Evolutionary conservation across 805 yeast species (phyloP).

Genomic region (Lachancea meyersii): DNA sequence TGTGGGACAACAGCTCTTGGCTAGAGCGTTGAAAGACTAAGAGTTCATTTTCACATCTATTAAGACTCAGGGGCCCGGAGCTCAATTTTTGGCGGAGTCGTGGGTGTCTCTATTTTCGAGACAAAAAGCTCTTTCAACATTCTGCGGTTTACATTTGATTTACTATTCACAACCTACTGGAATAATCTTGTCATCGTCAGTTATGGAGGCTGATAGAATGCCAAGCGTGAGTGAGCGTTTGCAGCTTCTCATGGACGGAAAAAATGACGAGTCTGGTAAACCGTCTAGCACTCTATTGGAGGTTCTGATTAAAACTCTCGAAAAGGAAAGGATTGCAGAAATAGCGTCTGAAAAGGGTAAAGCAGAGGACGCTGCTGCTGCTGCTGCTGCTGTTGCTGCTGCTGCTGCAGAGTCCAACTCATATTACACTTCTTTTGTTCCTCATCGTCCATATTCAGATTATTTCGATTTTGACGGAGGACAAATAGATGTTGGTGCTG

Average conservation of each 20-base stretch:
- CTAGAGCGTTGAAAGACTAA: neutral
- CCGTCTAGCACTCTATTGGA: conserved; percentile 5
- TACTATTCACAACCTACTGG: neutral
- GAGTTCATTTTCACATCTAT: no score
- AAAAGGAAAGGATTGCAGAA: conserved; percentile 1
- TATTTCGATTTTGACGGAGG: conserved; percentile 23
- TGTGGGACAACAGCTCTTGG: neutral
- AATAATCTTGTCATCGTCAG: neutral
- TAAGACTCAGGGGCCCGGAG: no score
- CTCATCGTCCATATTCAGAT: conserved; percentile 25
- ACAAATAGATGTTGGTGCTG: conserved; percentile 1
- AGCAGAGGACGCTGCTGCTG: no score
- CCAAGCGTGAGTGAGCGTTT: conserved; percentile 3
- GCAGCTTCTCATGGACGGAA: conserved; percentile 3
- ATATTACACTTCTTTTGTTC: conserved; percentile 20
- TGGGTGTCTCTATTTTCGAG: no score
- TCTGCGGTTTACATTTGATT: no score
- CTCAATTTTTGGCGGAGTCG: no score
- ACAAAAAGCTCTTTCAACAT: no score
- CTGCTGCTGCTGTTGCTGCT: no score
- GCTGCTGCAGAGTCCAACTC: conserved; percentile 3
- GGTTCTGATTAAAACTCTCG: conserved; percentile 1
- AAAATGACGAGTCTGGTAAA: neutral
- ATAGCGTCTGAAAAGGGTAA: neutral
- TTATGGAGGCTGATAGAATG: conserved; percentile 4